Conservation (phyloP, 495 filamentous ascomycete genomes). For the Terfezia claveryi region DNA sequence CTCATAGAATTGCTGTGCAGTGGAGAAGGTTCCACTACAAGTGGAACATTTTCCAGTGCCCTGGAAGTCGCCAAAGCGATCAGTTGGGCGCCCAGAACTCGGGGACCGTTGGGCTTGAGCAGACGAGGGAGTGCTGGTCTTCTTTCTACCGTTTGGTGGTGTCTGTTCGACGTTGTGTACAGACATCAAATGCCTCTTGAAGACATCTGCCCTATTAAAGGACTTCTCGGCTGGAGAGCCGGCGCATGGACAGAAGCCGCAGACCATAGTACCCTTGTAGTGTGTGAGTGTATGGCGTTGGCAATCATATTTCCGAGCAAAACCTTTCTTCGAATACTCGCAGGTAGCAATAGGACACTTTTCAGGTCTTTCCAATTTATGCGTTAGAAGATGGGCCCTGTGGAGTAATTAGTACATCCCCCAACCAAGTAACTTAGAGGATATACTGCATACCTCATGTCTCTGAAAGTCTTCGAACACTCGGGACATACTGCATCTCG, state of each 20-base stretch:
- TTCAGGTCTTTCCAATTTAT: constrained; percentile 79
- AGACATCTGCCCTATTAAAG: constrained; percentile 96
- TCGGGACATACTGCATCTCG: constrained; percentile 18
- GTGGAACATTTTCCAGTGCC: constrained; percentile 90
- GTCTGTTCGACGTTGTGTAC: constrained; percentile 92
- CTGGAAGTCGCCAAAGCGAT: constrained; percentile 4
- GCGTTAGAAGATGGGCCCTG: constrained; percentile 90
- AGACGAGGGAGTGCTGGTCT: constrained; percentile 6
- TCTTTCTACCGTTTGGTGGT: constrained; percentile 79
- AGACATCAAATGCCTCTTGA: constrained; percentile 88
- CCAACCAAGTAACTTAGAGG: too few species aligned
- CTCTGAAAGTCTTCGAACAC: constrained; percentile 17
- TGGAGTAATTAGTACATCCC: constrained; percentile 17
- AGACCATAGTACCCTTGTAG: constrained; percentile 99
- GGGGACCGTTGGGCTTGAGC: not conserved
- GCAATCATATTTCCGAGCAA: constrained; percentile 95
- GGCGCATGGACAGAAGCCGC: constrained; percentile 84
- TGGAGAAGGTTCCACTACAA: constrained; percentile 74
- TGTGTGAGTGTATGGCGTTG: constrained; percentile 96
- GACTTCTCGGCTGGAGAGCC: constrained; percentile 89
- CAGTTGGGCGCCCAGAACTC: constrained; percentile 1
- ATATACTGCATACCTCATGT: constrained; percentile 6
- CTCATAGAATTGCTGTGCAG: constrained; percentile 96
- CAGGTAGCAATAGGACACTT: constrained; percentile 91
- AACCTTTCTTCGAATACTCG: constrained; percentile 89